A percentile compares a stretch with the other conserved stretches of the same genome.
Evolutionary conservation across 371 early-diverging fungal species (phyloP).

Genomic region (Apophysomyces variabilis): DNA sequence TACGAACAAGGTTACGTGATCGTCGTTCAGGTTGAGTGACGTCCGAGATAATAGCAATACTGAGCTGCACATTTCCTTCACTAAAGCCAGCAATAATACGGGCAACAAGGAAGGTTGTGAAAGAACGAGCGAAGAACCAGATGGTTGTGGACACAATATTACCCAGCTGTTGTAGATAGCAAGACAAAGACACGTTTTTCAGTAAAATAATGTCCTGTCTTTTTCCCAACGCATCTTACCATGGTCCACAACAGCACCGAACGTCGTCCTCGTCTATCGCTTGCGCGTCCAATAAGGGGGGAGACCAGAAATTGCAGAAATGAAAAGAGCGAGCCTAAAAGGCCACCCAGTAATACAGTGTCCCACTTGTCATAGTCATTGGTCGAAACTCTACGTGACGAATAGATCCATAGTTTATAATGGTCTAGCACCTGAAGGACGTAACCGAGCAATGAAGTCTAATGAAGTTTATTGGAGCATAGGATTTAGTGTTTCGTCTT

Average conservation of each 20-base stretch:
- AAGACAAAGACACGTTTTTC: neutral
- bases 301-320: slow-evolving; percentile 91
- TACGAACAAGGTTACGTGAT: slow-evolving; percentile 55
- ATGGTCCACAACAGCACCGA: slow-evolving; percentile 85
- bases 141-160: slow-evolving; percentile 84
- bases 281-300: slow-evolving; percentile 83
- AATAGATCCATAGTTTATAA: slow-evolving; percentile 40
- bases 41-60: slow-evolving; percentile 95
- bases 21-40: slow-evolving; percentile 81
- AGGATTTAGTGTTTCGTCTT: neutral
- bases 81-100: slow-evolving; percentile 92
- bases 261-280: slow-evolving; percentile 88
- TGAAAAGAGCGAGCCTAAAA: slow-evolving; percentile 91
- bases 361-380: slow-evolving; percentile 63
- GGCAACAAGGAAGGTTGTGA: slow-evolving; percentile 84
- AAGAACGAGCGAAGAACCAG: slow-evolving; percentile 88
- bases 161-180: slow-evolving; percentile 63
- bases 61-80: slow-evolving; percentile 97
- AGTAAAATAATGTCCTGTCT: neutral
- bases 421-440: slow-evolving; percentile 36
- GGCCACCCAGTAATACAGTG: slow-evolving; percentile 93
- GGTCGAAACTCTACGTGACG: slow-evolving; percentile 18
- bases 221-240: slow-evolving; percentile 46
- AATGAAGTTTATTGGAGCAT: neutral
- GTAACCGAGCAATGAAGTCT: slow-evolving; percentile 43